Conservation (phyloP, 257 asterid species). For the Gentiana macrophylla region DNA sequence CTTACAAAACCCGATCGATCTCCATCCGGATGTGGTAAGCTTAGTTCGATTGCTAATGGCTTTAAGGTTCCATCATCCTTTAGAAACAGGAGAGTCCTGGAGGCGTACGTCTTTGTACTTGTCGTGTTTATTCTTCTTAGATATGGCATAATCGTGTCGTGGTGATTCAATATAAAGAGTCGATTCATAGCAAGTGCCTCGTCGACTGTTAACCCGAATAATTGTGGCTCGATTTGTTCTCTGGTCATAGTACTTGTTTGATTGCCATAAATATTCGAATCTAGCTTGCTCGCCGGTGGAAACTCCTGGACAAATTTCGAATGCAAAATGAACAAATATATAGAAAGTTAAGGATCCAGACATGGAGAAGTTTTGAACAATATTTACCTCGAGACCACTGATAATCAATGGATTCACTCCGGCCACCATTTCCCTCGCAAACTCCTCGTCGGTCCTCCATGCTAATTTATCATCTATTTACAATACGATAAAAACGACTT, state of each 20-base stretch:
- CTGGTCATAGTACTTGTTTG: slow-evolving; percentile 47
- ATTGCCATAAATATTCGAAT: slow-evolving; percentile 39
- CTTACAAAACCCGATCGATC: slow-evolving; percentile 47
- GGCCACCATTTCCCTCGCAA: slow-evolving; percentile 77
- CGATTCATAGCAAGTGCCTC: slow-evolving; percentile 42
- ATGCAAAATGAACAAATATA: not conserved
- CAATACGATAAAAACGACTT: not conserved
- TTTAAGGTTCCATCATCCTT: slow-evolving; percentile 48
- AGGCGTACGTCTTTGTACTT: slow-evolving; percentile 45
- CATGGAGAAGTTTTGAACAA: too few species aligned
- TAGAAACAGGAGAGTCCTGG: slow-evolving; percentile 62
- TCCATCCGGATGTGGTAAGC: slow-evolving; percentile 64
- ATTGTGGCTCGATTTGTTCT: slow-evolving; percentile 31
- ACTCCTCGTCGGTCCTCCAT: slow-evolving; percentile 77
- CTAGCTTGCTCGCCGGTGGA: slow-evolving; percentile 60
- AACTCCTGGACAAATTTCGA: slow-evolving; percentile 38
- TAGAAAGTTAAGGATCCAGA: too few species aligned
- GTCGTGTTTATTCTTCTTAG: slow-evolving; percentile 49
- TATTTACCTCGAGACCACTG: slow-evolving; percentile 49
- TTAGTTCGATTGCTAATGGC: slow-evolving; percentile 69
- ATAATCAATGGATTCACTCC: slow-evolving; percentile 60
- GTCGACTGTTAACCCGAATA: slow-evolving; percentile 40
- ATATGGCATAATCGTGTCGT: slow-evolving; percentile 54
- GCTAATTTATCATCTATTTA: slow-evolving; percentile 46
- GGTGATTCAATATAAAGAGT: slow-evolving; percentile 62